Percentiles rank a stretch among this genome's conserved stretches.
These are phyloP conservation scores for Candida michaelii DNA, from an alignment of 805 yeast genomes.

Conservation along the genomic window DNA sequence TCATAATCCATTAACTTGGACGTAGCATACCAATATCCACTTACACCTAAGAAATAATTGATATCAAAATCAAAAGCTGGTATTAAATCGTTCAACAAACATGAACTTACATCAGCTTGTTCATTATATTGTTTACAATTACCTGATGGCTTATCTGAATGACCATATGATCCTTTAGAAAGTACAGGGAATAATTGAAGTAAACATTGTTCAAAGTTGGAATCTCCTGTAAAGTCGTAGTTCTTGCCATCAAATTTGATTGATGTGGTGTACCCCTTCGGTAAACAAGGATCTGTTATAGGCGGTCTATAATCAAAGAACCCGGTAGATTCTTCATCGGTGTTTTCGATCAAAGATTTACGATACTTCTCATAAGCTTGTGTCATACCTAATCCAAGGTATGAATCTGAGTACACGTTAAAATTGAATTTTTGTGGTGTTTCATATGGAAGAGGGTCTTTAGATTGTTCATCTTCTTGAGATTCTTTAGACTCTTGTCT, in stretches of 20 bases:
- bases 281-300: slow-evolving; percentile 57
- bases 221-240: slow-evolving; percentile 49
- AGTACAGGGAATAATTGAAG: slow-evolving; percentile 48
- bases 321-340: slow-evolving; percentile 11
- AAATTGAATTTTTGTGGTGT: slow-evolving; percentile 24
- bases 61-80: slow-evolving; percentile 59
- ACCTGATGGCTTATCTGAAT: slow-evolving; percentile 19
- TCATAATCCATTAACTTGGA: slow-evolving; percentile 42
- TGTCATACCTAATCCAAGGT: slow-evolving; percentile 59
- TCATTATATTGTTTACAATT: slow-evolving; percentile 34
- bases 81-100: slow-evolving; percentile 51
- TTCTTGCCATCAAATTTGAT: slow-evolving; percentile 23
- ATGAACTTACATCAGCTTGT: slow-evolving; percentile 38
- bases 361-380: slow-evolving; percentile 54
- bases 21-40: slow-evolving; percentile 67
- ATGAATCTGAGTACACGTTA: slow-evolving; percentile 53
- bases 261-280: slow-evolving; percentile 40
- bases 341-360: slow-evolving; percentile 28
- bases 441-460: background rate
- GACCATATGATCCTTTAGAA: slow-evolving; percentile 28
- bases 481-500: slow-evolving; percentile 9
- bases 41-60: slow-evolving; percentile 60
- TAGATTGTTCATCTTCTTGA: background rate
- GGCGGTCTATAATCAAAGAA: slow-evolving; percentile 23
- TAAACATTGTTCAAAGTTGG: slow-evolving; percentile 51